Base-by-base conservation (phyloP, 495 filamentous ascomycete species). In the Hypoxylon perforatum region DNA sequence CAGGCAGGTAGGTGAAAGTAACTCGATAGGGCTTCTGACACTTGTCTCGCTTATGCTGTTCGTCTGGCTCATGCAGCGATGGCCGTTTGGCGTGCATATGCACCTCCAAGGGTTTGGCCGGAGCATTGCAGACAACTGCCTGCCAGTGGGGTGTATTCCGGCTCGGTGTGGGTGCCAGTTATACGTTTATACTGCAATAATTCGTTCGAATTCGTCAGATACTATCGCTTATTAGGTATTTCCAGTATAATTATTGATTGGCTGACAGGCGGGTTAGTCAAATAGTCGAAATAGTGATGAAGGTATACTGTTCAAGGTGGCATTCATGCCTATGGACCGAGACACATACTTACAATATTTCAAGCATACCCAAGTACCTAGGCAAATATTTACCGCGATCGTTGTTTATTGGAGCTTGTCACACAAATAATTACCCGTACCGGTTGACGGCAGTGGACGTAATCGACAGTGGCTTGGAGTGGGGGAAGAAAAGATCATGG, bases 31-130 rank as follows among this genome's bases (percentile, higher is more conserved):
- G 66, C 66, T 69, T 48, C 57, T 61, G 57, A 69, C 66, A 69
- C 66, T 65, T 69, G 66, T 69, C 66, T 69, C 66, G 66, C 66
- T 69, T 69, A 69, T 69, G 66, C 66, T 61, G 66, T 69, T 69
- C 66, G 66, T 69, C 66, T 64, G 28, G 60, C 57, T 57, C 66
- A 65, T 69, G 66, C 66, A 58, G 30, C 30, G 56, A 57, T 61
- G 61, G 51, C 17, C 35, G 55, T 56, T 61, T 69, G 66, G 66
- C 66, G 51, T 69, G 66, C 66, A 69, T 67, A 62, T 69, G 66
- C 61, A 69, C 15, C 19, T 56, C 46, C 55, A 65, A 33, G 61
- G 66, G 56, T 69, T 65, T 50, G 3, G 54, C 61, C 65, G 61
- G 59, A 68, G 39, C 65, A 61, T 57, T 69, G 66, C 66, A 69